Evolutionary conservation across 352 stramenopile genomes (phyloP), one percentile per base, ranked within the genome.

Genomic region (Thraustochytrium aureum): DNA sequence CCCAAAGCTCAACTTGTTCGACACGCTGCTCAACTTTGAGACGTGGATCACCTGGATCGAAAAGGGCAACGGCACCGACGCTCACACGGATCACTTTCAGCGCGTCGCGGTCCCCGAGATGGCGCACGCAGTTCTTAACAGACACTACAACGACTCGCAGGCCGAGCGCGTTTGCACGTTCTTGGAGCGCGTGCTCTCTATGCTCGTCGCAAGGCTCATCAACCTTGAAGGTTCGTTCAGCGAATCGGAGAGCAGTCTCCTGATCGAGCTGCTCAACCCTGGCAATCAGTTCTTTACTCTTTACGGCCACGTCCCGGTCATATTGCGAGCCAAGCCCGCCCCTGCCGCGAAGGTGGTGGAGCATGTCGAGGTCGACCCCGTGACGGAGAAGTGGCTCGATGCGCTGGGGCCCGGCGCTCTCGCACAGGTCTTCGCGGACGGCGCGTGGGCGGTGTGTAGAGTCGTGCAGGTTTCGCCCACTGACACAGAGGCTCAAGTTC

Each of bases 11-110:
- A 22, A 17, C 26, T 47, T 79, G 17, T n/a, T 12, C 47, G 50
- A n/a, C 30, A 79, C 69, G 56, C 56, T 79, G 17, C 38, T 20
- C 2, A 56, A 79, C 56, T 79, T 79, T 30, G 41, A 33, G 20
- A 79, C 69, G 4, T 79, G 69, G 69, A 33, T 79, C 37, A 26
- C 41, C 6, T 79, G 69, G 69, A 67, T 79, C 33, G 30, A 67
- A 0, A 20, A 74, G 14, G 69, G 69, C 0, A 74, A 45, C 3
- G 69, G 69, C 30, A 45, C 69, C 17, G 0, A 7, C n/a, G 69
- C 26, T 5, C 69, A 79, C 54, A 52, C 30, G n/a, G 22, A 26
- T 14, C 50, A 65, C 33, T 79, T 79, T 50, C 67, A 67, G 47
- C 7, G 10, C 0, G 17, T 38, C 10, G 69, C 69, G 22, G 12